phyloP scores from a whole-genome alignment of 2,329 filamentous ascomycete genomes.

The Colletotrichum kahawae region DNA sequence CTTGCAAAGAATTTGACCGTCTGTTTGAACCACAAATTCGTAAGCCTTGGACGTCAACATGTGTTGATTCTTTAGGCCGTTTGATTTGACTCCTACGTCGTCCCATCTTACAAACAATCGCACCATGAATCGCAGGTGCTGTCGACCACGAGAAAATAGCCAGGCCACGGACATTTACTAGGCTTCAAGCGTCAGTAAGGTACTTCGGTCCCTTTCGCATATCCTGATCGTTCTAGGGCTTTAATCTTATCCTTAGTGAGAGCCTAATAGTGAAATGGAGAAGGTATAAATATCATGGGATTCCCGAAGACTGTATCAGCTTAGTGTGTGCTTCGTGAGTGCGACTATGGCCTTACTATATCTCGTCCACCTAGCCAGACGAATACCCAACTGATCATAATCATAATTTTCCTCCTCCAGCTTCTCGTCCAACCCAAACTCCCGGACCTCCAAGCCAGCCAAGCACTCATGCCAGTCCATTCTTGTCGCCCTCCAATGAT shows the following conservation, averaged over 20 bases:
- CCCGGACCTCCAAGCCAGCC: conserved; percentile 8
- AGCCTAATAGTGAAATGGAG: rapidly evolving
- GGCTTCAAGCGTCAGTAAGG: no score
- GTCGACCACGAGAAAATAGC: no score
- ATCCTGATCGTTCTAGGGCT: no score
- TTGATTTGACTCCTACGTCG: no score
- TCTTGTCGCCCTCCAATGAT: conserved; percentile 12
- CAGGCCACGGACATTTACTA: no score
- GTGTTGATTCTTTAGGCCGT: no score
- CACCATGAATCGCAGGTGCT: no score
- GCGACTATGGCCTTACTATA: not conserved
- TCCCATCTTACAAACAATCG: no score
- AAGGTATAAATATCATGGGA: not conserved
- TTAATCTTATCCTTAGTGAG: rapidly evolving
- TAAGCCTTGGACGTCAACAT: no score
- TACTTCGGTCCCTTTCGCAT: no score
- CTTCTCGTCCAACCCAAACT: conserved; percentile 15
- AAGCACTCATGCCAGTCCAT: conserved; percentile 9
- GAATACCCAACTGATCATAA: conserved; percentile 4
- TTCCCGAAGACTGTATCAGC: not conserved
- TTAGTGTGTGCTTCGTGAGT: not conserved
- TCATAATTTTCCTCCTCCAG: conserved; percentile 15
- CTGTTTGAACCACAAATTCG: no score
- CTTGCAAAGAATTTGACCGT: no score
- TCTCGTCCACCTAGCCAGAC: conserved; percentile 11